Conservation (phyloP, 2,329 filamentous ascomycete species). For the Neophaeococcomyces aloes region DNA sequence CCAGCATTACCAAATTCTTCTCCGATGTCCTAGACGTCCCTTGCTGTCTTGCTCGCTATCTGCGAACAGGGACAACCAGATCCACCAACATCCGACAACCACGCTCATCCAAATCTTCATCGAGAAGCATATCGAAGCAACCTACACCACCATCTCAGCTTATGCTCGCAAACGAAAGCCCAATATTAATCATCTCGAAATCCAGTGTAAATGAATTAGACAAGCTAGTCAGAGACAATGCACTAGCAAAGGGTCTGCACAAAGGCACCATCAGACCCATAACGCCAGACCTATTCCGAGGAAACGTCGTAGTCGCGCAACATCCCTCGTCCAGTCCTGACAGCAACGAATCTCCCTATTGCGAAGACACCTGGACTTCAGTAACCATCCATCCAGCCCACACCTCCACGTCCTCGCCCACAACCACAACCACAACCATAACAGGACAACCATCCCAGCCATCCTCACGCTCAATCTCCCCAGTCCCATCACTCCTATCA, state of each 20-base stretch:
- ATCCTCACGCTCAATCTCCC: no score
- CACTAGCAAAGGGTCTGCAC: constrained; percentile 40
- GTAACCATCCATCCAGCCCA: constrained; percentile 49
- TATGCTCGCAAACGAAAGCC: constrained; percentile 82
- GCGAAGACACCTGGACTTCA: constrained; percentile 67
- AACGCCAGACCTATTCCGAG: constrained; percentile 67
- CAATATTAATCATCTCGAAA: constrained; percentile 72
- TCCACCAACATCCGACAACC: constrained; percentile 15
- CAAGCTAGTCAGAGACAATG: constrained; percentile 50
- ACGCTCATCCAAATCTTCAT: constrained; percentile 40
- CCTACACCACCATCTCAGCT: constrained; percentile 50
- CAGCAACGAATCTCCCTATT: constrained; percentile 50
- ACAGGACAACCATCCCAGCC: no score
- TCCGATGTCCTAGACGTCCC: constrained; percentile 62
- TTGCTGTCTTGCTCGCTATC: constrained; percentile 76
- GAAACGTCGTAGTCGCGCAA: constrained; percentile 68
- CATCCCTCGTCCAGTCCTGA: constrained; percentile 8
- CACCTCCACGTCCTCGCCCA: constrained; percentile 1
- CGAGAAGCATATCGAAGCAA: constrained; percentile 40
- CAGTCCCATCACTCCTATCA: no score
- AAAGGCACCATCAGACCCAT: constrained; percentile 41
- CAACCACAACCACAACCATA: no score
- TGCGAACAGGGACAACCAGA: constrained; percentile 45
- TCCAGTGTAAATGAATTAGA: constrained; percentile 74
- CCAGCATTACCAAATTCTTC: constrained; percentile 64